phyloP scores from a whole-genome alignment of 345 rosid species.

The Cochlearia excelsa region DNA sequence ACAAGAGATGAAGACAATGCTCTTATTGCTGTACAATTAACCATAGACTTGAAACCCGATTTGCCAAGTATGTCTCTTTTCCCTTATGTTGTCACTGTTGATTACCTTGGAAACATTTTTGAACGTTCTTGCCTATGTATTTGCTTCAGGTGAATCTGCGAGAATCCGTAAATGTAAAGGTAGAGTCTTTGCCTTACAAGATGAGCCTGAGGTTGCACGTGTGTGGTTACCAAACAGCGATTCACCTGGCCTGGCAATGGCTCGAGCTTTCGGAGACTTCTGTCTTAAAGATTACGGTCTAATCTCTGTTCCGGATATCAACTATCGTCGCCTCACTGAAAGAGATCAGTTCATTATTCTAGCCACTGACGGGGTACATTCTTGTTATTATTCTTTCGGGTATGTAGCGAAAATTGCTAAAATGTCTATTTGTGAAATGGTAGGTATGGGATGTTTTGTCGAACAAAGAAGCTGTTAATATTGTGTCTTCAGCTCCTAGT shows the following conservation, averaged over 20 bases:
- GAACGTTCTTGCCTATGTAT: constrained; percentile 19
- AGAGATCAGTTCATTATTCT: constrained; percentile 80
- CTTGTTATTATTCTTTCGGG: constrained; percentile 1
- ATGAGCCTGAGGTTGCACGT: constrained; percentile 96
- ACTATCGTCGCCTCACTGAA: constrained; percentile 57
- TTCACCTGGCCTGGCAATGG: constrained; percentile 97
- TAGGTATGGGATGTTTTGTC: constrained; percentile 94
- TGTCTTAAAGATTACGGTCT: constrained; percentile 93
- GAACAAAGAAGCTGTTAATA: constrained; percentile 82
- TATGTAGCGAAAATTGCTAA: constrained; percentile 12
- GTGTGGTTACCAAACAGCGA: constrained; percentile 92
- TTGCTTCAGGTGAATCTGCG: constrained; percentile 70
- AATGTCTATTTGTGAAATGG: constrained; percentile 9
- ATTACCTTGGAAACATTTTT: constrained; percentile 2
- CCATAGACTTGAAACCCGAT: constrained; percentile 95
- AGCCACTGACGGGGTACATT: constrained; percentile 87
- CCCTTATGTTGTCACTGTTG: constrained; percentile 12
- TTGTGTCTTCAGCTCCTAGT: constrained; percentile 84
- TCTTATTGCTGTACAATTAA: constrained; percentile 68
- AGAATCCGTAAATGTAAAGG: constrained; percentile 89
- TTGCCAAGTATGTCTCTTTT: constrained; percentile 68
- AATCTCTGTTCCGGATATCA: constrained; percentile 84
- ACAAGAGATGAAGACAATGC: constrained; percentile 59
- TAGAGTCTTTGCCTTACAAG: constrained; percentile 90
- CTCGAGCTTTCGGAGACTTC: constrained; percentile 98